Evolutionary conservation across 2,329 filamentous ascomycete genomes (phyloP), one percentile per base, ranked within the genome.

Genomic region (Penicillium sclerotiorum): DNA sequence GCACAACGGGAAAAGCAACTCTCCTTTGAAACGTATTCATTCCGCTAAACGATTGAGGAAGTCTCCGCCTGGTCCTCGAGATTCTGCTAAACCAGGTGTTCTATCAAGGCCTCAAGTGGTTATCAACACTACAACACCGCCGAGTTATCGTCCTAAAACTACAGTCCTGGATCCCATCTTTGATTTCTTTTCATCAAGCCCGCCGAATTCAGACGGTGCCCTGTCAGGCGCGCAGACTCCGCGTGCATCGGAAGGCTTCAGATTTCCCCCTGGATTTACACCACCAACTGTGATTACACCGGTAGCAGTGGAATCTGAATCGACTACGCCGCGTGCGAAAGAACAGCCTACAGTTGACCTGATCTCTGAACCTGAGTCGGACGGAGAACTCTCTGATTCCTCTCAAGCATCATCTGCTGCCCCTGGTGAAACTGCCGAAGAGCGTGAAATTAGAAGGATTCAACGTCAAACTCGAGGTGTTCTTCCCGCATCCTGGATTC

Each of bases 401-500:
- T 57, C 61, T 18, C 25, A 52, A 5, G 44, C 50, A 41, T 61
- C 60, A 4, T 50, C 55, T n/a, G 49, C 58, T 37, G 55, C 62
- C 46, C 47, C 57, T 22, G 54, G 58, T 8, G 45, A 56, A 30
- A 57, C 59, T 15, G 50, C 54, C 5, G 51, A 65, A 36, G 61
- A 63, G 23, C 52, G 52, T 35, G 60, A 64, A 41, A 58, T 77
- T 9, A 62, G 65, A 52, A 58, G 52, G 21, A 55, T 72, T 11
- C 68, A 72, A 40, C 72, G 73, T 22, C 70, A 58, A 43, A 77
- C 77, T 11, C 73, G 73, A 50, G 77, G 77, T 21, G 76, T 79
- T 20, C 64, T 79, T 20, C 77, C 77, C 15, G 77, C 77, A 5
- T 79, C 77, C 20, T 78, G 73, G 72, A 53, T 74, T 20, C 67